phyloP scores from a whole-genome alignment of 202 grass and related monocot genomes.

The Eragrostis tef region DNA sequence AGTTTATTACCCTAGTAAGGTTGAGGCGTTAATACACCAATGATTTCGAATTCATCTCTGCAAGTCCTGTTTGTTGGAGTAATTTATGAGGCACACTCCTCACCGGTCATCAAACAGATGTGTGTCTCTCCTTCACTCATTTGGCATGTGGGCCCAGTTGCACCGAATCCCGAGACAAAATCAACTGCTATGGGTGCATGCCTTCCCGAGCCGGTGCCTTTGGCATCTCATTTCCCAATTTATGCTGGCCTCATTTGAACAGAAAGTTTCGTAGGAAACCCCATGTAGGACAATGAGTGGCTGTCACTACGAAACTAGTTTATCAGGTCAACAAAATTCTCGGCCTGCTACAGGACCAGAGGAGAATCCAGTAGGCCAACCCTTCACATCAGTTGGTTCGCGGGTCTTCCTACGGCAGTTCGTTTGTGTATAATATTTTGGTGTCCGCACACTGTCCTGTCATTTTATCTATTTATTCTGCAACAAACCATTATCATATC shows the following conservation, averaged over 20 bases:
- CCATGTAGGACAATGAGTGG: neutral
- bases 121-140: too few relatives aligned
- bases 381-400: conserved; percentile 32
- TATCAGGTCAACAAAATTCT: neutral
- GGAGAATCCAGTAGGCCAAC: conserved; percentile 45
- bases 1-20: neutral
- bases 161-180: too few relatives aligned
- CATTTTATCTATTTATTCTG: neutral
- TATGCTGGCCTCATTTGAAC: neutral
- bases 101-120: too few relatives aligned
- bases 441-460: neutral
- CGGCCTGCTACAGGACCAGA: neutral
- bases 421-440: neutral
- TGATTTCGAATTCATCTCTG: too few relatives aligned
- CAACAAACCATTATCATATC: neutral
- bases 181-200: too few relatives aligned
- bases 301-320: neutral
- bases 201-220: too few relatives aligned
- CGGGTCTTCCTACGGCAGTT: neutral
- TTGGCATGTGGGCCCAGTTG: too few relatives aligned
- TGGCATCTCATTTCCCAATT: too few relatives aligned
- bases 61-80: too few relatives aligned
- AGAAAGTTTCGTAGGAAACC: neutral
- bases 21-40: neutral
- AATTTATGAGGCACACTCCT: neutral